phyloP scores from a whole-genome alignment of 176 grass and related monocot species.

The Oryza officinalis region DNA sequence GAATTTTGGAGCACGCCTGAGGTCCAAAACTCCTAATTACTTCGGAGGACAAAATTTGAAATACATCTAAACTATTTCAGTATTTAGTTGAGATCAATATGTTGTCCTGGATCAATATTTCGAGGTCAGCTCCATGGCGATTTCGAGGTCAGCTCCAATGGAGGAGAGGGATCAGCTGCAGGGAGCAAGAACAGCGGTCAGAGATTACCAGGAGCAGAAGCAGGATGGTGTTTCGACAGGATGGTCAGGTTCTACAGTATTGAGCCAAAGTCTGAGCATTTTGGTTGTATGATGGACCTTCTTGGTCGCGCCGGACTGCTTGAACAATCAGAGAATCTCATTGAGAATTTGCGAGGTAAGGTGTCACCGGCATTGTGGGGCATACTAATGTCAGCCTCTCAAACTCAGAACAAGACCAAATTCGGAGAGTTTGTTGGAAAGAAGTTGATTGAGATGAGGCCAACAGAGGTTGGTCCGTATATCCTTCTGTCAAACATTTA shows the following conservation, averaged over 20 bases:
- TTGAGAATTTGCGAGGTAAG: constrained; percentile 28
- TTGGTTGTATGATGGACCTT: constrained; percentile 79
- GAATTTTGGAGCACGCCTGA: neutral
- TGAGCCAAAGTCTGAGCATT: constrained; percentile 56
- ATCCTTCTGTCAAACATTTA: constrained; percentile 64
- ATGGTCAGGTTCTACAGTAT: constrained; percentile 52
- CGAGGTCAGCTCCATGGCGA: no score
- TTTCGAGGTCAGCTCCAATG: no score
- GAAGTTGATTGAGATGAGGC: constrained; percentile 62
- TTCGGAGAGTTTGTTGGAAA: constrained; percentile 63
- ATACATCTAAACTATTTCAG: constrained; percentile 5
- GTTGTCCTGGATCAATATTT: neutral
- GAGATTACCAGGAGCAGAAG: no score
- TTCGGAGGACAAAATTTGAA: neutral
- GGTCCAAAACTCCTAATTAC: neutral
- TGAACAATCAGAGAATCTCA: constrained; percentile 31
- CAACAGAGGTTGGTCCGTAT: constrained; percentile 52
- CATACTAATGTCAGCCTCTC: constrained; percentile 50
- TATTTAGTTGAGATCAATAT: constrained; percentile 20
- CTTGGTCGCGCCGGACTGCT: constrained; percentile 59
- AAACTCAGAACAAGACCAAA: constrained; percentile 35
- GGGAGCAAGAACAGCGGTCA: no score
- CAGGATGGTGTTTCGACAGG: constrained; percentile 66
- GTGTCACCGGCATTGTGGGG: constrained; percentile 43
- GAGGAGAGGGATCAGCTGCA: no score